Evolutionary conservation across 139 green algal genomes (phyloP).

Genomic region (Coccomyxa sp.): DNA sequence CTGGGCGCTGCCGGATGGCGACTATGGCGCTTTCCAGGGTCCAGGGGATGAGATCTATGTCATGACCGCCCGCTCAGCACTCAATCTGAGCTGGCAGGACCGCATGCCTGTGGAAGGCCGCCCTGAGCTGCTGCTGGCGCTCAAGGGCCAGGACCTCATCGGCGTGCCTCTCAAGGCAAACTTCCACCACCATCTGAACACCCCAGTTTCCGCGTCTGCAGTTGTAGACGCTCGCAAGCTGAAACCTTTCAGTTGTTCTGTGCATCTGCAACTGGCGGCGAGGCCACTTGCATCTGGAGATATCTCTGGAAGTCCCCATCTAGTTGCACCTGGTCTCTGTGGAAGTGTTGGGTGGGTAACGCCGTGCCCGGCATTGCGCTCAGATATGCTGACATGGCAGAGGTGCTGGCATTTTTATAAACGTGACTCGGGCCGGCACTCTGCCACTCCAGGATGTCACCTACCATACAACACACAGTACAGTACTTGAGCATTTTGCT

Average conservation of each 20-base stretch:
- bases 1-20: conserved; percentile 93
- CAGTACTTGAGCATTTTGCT: no score
- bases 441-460: no score
- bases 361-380: no score
- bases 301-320: no score
- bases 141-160: conserved; percentile 91
- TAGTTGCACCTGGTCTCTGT: no score
- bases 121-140: conserved; percentile 67
- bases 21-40: conserved; percentile 86
- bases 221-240: not conserved
- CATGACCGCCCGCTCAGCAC: conserved; percentile 63
- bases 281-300: not conserved
- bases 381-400: no score
- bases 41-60: conserved; percentile 85
- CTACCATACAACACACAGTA: no score
- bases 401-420: no score
- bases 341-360: no score
- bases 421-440: no score
- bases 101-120: conserved; percentile 54
- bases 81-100: conserved; percentile 93
- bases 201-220: not conserved
- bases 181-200: not conserved
- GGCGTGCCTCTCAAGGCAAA: conserved; percentile 67
- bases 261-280: not conserved
- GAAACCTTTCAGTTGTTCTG: no score